These are phyloP conservation scores for Aspergillus sp. DNA, from an alignment of 2,329 filamentous ascomycete species.

Conservation along the genomic window DNA sequence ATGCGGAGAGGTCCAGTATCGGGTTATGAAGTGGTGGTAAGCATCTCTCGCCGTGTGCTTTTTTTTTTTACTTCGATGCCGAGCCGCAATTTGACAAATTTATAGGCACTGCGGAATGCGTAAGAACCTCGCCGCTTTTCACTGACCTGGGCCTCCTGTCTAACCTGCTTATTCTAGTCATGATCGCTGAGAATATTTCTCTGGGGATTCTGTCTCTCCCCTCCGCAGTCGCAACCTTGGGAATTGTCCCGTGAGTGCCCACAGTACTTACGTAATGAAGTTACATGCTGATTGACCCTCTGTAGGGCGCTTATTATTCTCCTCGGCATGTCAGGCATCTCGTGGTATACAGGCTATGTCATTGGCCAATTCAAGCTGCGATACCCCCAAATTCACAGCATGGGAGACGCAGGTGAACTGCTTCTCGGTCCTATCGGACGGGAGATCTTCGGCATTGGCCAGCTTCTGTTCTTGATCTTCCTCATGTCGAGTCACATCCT, in stretches of 20 bases:
- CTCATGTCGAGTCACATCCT: conserved; percentile 70
- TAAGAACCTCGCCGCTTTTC: conserved; percentile 20
- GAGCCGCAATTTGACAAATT: neutral
- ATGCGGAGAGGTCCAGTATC: conserved; percentile 48
- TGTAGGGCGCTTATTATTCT: conserved; percentile 53
- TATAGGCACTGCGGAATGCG: conserved; percentile 38
- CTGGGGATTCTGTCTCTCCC: conserved; percentile 59
- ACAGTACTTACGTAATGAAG: neutral
- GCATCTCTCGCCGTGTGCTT: conserved; percentile 1
- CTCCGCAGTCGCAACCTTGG: conserved; percentile 52
- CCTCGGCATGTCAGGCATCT: conserved; percentile 52
- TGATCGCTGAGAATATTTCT: conserved; percentile 60
- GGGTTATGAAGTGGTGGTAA: conserved; percentile 48
- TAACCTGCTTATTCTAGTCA: conserved; percentile 37
- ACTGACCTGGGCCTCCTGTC: neutral
- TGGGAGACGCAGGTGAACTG: conserved; percentile 66
- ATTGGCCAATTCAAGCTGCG: conserved; percentile 59
- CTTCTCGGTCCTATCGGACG: conserved; percentile 62
- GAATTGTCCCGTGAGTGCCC: conserved; percentile 51
- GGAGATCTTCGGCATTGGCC: conserved; percentile 61
- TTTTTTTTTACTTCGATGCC: neutral
- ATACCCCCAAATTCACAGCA: conserved; percentile 61
- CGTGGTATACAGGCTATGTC: conserved; percentile 60
- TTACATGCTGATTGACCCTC: neutral
- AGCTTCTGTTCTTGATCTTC: conserved; percentile 64